phyloP scores from a whole-genome alignment of 1,139 yeast species.

The Torulaspora pretoriensis region DNA sequence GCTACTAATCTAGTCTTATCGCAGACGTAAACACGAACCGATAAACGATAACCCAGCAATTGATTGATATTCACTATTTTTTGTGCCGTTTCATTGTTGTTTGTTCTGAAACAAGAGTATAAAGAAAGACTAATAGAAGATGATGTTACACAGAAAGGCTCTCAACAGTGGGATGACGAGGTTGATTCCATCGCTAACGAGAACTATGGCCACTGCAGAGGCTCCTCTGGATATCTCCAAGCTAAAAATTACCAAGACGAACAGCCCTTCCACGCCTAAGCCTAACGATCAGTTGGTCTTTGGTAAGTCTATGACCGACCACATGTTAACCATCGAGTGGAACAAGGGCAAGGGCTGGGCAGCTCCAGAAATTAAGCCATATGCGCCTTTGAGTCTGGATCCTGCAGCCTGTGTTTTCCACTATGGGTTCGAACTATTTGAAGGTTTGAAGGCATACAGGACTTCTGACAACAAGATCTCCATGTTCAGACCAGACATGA shows the following conservation, averaged over 20 bases:
- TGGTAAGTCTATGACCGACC: constrained; percentile 85
- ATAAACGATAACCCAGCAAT: not conserved
- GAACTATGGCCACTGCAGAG: constrained; percentile 12
- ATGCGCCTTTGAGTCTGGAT: constrained; percentile 67
- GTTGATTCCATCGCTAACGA: constrained; percentile 8
- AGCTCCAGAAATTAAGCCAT: constrained; percentile 79
- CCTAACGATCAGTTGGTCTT: constrained; percentile 76
- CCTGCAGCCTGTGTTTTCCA: constrained; percentile 90
- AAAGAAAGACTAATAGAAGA: constrained; percentile 1
- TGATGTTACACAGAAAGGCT: constrained; percentile 10
- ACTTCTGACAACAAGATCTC: constrained; percentile 65
- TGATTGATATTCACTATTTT: not conserved
- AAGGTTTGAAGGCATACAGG: constrained; percentile 93
- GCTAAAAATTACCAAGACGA: constrained; percentile 53
- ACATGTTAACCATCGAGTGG: constrained; percentile 89
- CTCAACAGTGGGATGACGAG: constrained; percentile 4
- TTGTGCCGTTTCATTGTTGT: not conserved
- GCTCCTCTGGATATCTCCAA: constrained; percentile 66
- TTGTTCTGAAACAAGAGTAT: constrained; percentile 5
- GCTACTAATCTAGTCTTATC: not conserved
- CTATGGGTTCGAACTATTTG: constrained; percentile 91
- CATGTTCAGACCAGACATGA: constrained; percentile 84
- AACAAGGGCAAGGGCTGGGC: constrained; percentile 75
- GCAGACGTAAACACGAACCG: not conserved
- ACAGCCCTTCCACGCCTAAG: constrained; percentile 57